phyloP scores from a whole-genome alignment of 2,329 filamentous ascomycete species.

The Aureobasidium sp. region DNA sequence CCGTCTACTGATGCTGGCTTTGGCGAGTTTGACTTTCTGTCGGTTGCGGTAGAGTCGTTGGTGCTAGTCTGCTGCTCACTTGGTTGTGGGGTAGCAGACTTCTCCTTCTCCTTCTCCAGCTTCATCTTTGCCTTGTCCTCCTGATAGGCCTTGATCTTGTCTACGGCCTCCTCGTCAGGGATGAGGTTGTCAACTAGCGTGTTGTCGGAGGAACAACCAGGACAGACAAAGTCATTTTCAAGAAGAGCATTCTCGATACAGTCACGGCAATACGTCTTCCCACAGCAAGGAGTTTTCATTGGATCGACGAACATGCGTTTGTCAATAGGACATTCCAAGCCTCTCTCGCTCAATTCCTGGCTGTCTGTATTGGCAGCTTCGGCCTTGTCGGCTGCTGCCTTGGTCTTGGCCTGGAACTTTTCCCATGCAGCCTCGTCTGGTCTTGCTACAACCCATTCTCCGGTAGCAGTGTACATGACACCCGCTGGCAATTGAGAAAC shows the following conservation, averaged over 20 bases:
- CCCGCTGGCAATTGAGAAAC: slow-evolving; percentile 75
- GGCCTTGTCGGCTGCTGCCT: slow-evolving; percentile 68
- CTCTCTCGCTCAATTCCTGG: slow-evolving; percentile 81
- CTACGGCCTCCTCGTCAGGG: slow-evolving; percentile 76
- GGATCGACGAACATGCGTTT: slow-evolving; percentile 97
- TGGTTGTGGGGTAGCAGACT: slow-evolving; percentile 35
- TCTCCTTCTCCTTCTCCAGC: slow-evolving; percentile 38
- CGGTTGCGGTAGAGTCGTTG: slow-evolving; percentile 7
- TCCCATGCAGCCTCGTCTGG: slow-evolving; percentile 96
- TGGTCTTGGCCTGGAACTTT: slow-evolving; percentile 90
- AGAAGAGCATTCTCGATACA: slow-evolving; percentile 99
- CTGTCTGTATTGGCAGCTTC: slow-evolving; percentile 69
- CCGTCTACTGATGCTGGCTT: slow-evolving; percentile 19
- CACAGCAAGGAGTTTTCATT: slow-evolving; percentile 98
- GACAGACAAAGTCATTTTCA: slow-evolving; percentile 95
- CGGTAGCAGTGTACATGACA: slow-evolving; percentile 96
- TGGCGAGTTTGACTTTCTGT: slow-evolving; percentile 17
- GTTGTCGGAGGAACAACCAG: slow-evolving; percentile 81
- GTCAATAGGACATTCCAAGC: slow-evolving; percentile 91
- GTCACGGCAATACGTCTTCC: slow-evolving; percentile 97
- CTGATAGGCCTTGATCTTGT: slow-evolving; percentile 73
- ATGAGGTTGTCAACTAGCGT: slow-evolving; percentile 89
- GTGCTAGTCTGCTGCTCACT: slow-evolving; percentile 21
- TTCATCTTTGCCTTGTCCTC: slow-evolving; percentile 44
- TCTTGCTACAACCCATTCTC: slow-evolving; percentile 93